phyloP scores from a whole-genome alignment of 1,284 basidiomycete species.

The Naganishia sp. region DNA sequence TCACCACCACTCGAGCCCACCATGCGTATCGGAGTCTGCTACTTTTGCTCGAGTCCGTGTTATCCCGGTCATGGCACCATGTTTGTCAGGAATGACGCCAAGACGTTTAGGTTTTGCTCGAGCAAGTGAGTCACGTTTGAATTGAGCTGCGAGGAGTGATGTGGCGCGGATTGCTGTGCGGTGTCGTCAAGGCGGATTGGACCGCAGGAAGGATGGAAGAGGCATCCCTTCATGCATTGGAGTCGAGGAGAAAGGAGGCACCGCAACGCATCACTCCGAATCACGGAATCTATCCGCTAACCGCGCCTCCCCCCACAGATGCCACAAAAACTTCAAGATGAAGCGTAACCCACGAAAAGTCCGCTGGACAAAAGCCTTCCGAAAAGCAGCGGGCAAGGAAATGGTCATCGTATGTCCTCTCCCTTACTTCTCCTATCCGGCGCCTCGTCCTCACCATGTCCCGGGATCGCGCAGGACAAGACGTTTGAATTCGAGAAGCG shows the following conservation, averaged over 20 bases:
- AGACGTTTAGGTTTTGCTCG: constrained; percentile 94
- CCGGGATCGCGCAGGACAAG: constrained; percentile 68
- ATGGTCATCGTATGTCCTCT: constrained; percentile 84
- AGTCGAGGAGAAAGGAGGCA: too few relatives aligned
- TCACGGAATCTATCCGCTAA: not conserved
- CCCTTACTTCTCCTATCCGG: too few relatives aligned
- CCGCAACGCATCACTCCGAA: not conserved
- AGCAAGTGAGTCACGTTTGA: constrained; percentile 70
- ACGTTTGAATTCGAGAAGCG: constrained; percentile 99
- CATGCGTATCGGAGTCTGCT: constrained; percentile 83
- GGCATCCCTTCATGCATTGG: too few relatives aligned
- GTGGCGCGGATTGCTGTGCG: not conserved
- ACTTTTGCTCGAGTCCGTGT: constrained; percentile 88
- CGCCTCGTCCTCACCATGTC: not conserved
- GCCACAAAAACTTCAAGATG: constrained; percentile 99
- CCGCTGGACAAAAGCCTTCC: constrained; percentile 99
- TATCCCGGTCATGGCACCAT: constrained; percentile 93
- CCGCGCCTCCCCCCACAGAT: constrained; percentile 58
- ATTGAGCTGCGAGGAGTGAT: not conserved
- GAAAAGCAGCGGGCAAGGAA: constrained; percentile 98
- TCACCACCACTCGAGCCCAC: constrained; percentile 27
- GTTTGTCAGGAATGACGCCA: constrained; percentile 94
- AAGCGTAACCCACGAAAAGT: constrained; percentile 99
- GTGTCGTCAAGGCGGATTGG: not conserved
- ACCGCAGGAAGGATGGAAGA: too few relatives aligned